Base-by-base conservation (phyloP, 768 basidiomycete genomes). In the Leccinum olivaceopallidum region DNA sequence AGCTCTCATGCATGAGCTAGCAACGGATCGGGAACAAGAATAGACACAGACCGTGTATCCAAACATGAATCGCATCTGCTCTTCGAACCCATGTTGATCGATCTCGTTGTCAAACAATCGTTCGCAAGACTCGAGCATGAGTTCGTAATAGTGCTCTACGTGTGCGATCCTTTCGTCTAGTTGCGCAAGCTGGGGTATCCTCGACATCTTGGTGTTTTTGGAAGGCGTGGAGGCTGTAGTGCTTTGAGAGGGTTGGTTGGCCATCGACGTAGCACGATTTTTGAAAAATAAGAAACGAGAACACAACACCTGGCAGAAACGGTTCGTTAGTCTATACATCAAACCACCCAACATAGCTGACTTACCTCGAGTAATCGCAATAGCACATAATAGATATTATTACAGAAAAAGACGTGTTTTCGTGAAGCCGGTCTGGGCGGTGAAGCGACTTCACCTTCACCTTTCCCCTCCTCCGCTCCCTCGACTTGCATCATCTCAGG, bases 31-130 rank as follows among this genome's bases (percentile, higher is more conserved):
- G 14, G 42, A 37, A 42, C 24, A 14, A n/a, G 1, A 18, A 18
- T 16, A 13, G 51, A 57, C 4, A 62, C 71, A 30, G 37, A 89
- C 94, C 80, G 85, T 85, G 49, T 86, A 81, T n/a, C 92, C 91
- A 73, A 94, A 95, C 80, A 94, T 87, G 58, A 81, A 82, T 48
- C 96, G 81, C 79, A 96, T 83, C 66, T 90, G 90, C 65, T 99
- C 97, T 75, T 98, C 96, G 71, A 95, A 98, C 5, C 80, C 82
- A 48, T 80, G 77, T 64, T 89, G 89, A 67, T 99, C 97, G 24
- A 98, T 80, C 71, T 97, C 93, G 64, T 90, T 91, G 69, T 95
- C 95, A 65, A 98, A 97, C 50, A 98, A 73, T 61, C 87, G 83
- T 72, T 99, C 97, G 70, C 92, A 93, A 4, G 90, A 86, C 60